Evolutionary conservation across 106 monocot genomes (phyloP).

Genomic region (Dendrobium nobile): DNA sequence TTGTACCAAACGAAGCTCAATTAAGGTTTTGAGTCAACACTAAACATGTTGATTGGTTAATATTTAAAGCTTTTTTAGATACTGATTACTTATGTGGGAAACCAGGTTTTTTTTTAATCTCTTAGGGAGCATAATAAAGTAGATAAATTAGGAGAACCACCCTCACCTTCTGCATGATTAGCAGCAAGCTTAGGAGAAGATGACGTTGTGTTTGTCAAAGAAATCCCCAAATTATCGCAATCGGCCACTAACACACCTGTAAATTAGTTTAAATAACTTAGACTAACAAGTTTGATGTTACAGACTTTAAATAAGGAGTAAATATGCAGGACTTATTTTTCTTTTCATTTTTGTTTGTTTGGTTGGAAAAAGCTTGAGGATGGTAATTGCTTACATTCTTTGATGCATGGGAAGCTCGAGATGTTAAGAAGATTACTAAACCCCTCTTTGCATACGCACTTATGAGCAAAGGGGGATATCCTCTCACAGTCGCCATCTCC

Average conservation of each 20-base stretch:
- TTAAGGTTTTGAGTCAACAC: neutral
- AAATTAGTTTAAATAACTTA: neutral
- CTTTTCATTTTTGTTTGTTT: no score
- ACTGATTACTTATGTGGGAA: neutral
- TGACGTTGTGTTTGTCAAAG: neutral
- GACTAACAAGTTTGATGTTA: no score
- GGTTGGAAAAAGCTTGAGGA: no score
- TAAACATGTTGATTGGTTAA: neutral
- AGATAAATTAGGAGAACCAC: slow-evolving; percentile 1
- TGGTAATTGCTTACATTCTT: slow-evolving; percentile 28
- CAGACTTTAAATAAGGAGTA: no score
- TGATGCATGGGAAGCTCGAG: slow-evolving; percentile 27
- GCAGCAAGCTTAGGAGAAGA: neutral
- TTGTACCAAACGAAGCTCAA: no score
- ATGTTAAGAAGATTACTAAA: slow-evolving; percentile 43
- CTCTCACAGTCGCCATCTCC: slow-evolving; percentile 30
- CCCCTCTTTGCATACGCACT: slow-evolving; percentile 33
- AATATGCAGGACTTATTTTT: no score
- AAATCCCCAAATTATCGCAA: slow-evolving; percentile 1
- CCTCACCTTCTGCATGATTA: neutral
- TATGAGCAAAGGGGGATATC: slow-evolving; percentile 16
- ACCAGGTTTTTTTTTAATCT: neutral
- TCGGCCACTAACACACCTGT: slow-evolving; percentile 1
- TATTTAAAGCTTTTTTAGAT: neutral
- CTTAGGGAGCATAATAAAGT: neutral